Conservation (phyloP, 2,329 filamentous ascomycete genomes). For the Xylaria sp. region DNA sequence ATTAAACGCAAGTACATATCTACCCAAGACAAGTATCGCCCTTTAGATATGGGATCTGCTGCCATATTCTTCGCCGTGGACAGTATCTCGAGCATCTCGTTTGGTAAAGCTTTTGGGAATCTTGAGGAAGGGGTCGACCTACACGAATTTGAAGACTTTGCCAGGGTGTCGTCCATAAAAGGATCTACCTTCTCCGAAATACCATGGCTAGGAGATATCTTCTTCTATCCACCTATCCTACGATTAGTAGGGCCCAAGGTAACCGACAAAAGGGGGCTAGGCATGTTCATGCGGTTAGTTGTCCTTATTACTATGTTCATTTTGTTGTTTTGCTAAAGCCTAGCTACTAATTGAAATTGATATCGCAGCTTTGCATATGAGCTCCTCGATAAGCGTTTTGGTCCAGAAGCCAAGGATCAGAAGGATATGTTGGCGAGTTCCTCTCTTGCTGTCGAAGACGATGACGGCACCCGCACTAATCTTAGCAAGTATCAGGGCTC, state of each 20-base stretch:
- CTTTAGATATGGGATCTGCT: background rate
- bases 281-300: background rate
- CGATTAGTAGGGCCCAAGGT: background rate
- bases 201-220: background rate
- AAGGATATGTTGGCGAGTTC: background rate
- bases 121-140: background rate
- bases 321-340: too few relatives aligned
- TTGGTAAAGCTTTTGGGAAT: background rate
- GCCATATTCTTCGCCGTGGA: background rate
- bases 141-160: background rate
- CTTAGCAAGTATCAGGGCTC: background rate
- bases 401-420: background rate
- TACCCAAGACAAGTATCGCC: background rate
- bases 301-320: too few relatives aligned
- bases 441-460: background rate
- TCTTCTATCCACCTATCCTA: background rate
- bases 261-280: background rate
- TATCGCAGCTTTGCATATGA: background rate
- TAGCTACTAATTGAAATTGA: too few relatives aligned
- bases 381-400: background rate
- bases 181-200: background rate
- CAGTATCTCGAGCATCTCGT: background rate
- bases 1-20: background rate
- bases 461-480: background rate
- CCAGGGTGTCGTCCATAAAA: too few relatives aligned